phyloP scores from a whole-genome alignment of 768 basidiomycete genomes.

The Auriculariales sp. region DNA sequence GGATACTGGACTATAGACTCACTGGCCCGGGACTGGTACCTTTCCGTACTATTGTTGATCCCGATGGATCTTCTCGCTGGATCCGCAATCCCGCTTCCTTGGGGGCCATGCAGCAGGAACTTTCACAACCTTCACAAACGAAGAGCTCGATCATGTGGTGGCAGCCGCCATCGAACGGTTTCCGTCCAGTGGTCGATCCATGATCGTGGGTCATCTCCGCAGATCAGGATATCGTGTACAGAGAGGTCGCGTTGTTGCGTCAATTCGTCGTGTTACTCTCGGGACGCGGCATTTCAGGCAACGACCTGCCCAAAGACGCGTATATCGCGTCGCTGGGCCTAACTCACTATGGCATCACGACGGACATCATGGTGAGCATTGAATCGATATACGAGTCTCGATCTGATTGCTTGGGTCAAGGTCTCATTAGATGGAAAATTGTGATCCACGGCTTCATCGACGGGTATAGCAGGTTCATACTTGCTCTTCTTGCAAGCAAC shows the following conservation, averaged over 20 bases:
- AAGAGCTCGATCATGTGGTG: too few relatives aligned
- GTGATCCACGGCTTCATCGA: slow-evolving; percentile 13
- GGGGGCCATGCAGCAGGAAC: too few relatives aligned
- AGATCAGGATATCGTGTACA: too few relatives aligned
- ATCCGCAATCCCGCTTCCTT: too few relatives aligned
- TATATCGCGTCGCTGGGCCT: slow-evolving; percentile 8
- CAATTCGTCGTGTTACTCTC: not conserved
- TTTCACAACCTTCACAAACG: too few relatives aligned
- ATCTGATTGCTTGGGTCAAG: not conserved
- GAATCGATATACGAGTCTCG: slow-evolving; percentile 15
- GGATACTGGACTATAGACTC: too few relatives aligned
- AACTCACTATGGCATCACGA: slow-evolving; percentile 14
- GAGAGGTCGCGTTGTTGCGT: not conserved
- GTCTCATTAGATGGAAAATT: slow-evolving; percentile 11
- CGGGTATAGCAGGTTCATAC: slow-evolving; percentile 6
- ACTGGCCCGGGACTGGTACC: too few relatives aligned
- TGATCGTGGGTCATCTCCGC: too few relatives aligned
- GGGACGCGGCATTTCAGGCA: not conserved
- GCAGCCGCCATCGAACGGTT: too few relatives aligned
- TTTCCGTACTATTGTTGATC: too few relatives aligned
- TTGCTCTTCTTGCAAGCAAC: slow-evolving; percentile 16
- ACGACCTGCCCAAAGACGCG: slow-evolving; percentile 2
- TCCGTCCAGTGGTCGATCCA: too few relatives aligned
- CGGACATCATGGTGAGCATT: slow-evolving; percentile 11
- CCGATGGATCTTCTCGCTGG: too few relatives aligned